Percentiles rank a stretch among this genome's conserved stretches.
These are phyloP conservation scores for Trypanosoma grayi DNA, from an alignment of 208 protist species.

Conservation along the genomic window DNA sequence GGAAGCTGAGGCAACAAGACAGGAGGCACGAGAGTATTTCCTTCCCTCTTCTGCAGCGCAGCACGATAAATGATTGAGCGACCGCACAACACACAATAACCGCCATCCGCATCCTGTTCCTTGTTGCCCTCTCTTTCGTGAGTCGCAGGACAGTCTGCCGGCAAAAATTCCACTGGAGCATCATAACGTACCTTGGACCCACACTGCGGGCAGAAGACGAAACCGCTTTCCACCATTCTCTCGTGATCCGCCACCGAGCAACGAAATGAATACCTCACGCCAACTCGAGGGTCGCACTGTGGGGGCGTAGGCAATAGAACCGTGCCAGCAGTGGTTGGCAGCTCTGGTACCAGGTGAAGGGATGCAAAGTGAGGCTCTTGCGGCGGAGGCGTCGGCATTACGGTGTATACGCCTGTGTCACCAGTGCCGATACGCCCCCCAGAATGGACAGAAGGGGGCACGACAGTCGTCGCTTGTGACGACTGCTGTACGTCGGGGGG, in stretches of 20 bases:
- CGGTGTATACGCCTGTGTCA: too few species aligned
- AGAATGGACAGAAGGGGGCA: too few species aligned
- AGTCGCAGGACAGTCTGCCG: conserved; percentile 5
- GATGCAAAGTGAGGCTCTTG: too few species aligned
- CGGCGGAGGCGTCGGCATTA: too few species aligned
- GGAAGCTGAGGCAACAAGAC: not conserved
- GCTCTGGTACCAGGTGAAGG: too few species aligned
- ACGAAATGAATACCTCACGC: not conserved
- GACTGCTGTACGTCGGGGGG: not conserved
- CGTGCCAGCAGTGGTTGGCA: too few species aligned
- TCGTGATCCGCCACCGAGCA: conserved; percentile 13
- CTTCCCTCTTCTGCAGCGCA: not conserved
- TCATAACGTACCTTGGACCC: conserved; percentile 1
- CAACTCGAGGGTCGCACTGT: not conserved
- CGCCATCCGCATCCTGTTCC: not conserved
- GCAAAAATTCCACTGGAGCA: not conserved
- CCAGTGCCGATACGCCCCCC: too few species aligned
- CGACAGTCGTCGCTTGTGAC: too few species aligned
- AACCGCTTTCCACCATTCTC: conserved; percentile 9
- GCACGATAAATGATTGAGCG: not conserved
- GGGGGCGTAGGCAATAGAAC: not conserved
- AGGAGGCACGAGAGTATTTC: not conserved
- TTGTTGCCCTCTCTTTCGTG: not conserved
- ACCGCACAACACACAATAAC: conserved; percentile 19
- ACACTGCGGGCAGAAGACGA: conserved; percentile 19